Percentiles rank a stretch among this genome's conserved stretches.
Evolutionary conservation across 371 early-diverging fungal genomes (phyloP).

Genomic region (Coemansia sp.): DNA sequence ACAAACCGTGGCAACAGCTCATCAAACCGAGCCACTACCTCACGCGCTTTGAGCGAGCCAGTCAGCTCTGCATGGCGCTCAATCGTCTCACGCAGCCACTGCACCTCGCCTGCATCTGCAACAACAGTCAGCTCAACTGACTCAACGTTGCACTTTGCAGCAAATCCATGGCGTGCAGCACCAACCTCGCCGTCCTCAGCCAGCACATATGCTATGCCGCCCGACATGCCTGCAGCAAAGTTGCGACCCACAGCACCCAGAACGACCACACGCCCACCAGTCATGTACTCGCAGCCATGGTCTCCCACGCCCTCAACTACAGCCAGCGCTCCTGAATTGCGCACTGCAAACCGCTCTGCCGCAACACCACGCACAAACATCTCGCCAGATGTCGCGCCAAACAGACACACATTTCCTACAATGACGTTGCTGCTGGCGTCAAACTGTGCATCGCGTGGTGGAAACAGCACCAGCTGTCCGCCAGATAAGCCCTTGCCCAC

Average conservation of each 20-base stretch:
- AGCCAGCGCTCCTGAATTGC: conserved; percentile 94
- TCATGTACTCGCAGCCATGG: conserved; percentile 99
- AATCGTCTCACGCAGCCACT: conserved; percentile 73
- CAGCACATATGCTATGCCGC: conserved; percentile 89
- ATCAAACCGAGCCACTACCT: conserved; percentile 73
- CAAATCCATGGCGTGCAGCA: conserved; percentile 53
- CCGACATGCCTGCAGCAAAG: conserved; percentile 95
- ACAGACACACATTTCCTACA: conserved; percentile 95
- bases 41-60: conserved; percentile 77
- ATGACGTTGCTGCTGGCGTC: conserved; percentile 85
- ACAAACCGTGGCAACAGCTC: conserved; percentile 75
- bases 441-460: conserved; percentile 77
- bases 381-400: conserved; percentile 92
- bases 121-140: conserved; percentile 85
- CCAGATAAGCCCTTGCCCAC: conserved; percentile 97
- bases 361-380: conserved; percentile 94
- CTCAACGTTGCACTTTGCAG: conserved; percentile 77
- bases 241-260: conserved; percentile 85
- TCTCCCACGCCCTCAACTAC: conserved; percentile 97
- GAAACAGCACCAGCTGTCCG: conserved; percentile 84
- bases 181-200: conserved; percentile 35
- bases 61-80: conserved; percentile 80
- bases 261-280: conserved; percentile 85
- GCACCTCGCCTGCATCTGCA: conserved; percentile 68
- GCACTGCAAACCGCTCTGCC: conserved; percentile 95